These are phyloP conservation scores for Colletotrichum nymphaeae DNA, from an alignment of 2,329 filamentous ascomycete species.

Conservation along the genomic window DNA sequence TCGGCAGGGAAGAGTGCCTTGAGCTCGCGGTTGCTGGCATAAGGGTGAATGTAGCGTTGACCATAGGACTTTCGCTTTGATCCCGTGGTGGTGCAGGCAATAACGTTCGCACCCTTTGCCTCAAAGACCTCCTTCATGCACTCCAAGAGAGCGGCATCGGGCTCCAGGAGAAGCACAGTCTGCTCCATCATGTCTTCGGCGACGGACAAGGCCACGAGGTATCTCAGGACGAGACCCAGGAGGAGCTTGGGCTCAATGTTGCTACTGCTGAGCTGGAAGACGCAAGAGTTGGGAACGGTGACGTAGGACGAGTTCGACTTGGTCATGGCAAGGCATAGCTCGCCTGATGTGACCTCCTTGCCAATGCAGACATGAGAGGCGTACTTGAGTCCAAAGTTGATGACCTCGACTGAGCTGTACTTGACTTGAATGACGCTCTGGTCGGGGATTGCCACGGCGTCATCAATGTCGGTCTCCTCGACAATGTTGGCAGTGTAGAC, in stretches of 20 bases:
- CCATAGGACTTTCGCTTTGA: not conserved
- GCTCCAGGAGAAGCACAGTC: slow-evolving; percentile 47
- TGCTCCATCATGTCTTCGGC: slow-evolving; percentile 19
- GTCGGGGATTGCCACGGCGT: not conserved
- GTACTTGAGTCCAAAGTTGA: slow-evolving; percentile 40
- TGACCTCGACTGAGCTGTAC: slow-evolving; percentile 49
- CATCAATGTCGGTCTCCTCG: slow-evolving; percentile 33
- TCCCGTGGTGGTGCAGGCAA: slow-evolving; percentile 39
- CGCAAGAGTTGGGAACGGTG: slow-evolving; percentile 37
- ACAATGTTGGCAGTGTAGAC: slow-evolving; percentile 38
- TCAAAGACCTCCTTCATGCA: slow-evolving; percentile 40
- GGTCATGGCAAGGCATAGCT: slow-evolving; percentile 44
- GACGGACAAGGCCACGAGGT: slow-evolving; percentile 38
- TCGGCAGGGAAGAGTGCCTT: slow-evolving; percentile 41
- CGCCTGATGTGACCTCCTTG: slow-evolving; percentile 39
- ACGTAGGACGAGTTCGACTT: slow-evolving; percentile 49
- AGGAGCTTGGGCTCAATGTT: slow-evolving; percentile 37
- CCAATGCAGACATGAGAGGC: slow-evolving; percentile 48
- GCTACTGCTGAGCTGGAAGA: slow-evolving; percentile 31
- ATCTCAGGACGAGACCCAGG: slow-evolving; percentile 40
- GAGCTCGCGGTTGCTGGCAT: slow-evolving; percentile 42
- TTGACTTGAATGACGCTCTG: slow-evolving; percentile 44
- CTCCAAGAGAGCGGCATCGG: slow-evolving; percentile 44
- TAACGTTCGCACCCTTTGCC: slow-evolving; percentile 28
- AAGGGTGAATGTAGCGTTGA: slow-evolving; percentile 42